Conservation (phyloP, 129 eudicot species). For the Cynara cardunculus region DNA sequence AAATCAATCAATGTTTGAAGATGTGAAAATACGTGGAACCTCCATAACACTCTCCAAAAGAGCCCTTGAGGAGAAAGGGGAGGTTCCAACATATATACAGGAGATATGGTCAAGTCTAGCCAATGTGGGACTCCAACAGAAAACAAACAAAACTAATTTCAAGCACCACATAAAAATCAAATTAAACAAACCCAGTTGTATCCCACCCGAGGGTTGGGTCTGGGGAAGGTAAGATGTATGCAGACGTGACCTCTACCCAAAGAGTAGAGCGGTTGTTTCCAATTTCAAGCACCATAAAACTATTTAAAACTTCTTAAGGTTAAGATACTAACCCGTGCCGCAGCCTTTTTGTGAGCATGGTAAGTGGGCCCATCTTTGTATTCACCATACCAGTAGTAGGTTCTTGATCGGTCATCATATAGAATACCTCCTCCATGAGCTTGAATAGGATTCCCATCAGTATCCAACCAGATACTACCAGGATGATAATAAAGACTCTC, state of each 20-base stretch:
- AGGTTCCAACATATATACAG: too few relatives aligned
- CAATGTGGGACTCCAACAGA: too few relatives aligned
- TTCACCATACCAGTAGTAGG: slow-evolving; percentile 95
- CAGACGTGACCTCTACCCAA: background rate
- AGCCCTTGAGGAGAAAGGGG: too few relatives aligned
- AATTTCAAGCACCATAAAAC: background rate
- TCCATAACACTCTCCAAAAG: too few relatives aligned
- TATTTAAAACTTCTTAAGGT: background rate
- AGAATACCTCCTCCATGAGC: slow-evolving; percentile 98
- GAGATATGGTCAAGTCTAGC: too few relatives aligned
- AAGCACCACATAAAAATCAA: background rate
- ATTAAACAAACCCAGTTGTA: background rate
- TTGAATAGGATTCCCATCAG: slow-evolving; percentile 94
- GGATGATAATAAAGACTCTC: slow-evolving; percentile 77
- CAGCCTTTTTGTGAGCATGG: slow-evolving; percentile 82
- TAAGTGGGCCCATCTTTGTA: slow-evolving; percentile 96
- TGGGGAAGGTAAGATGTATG: background rate
- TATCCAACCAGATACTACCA: slow-evolving; percentile 94
- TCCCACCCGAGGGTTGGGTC: background rate
- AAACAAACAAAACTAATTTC: too few relatives aligned
- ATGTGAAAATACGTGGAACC: too few relatives aligned
- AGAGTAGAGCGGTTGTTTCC: background rate
- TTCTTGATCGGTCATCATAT: slow-evolving; percentile 59
- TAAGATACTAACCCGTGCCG: slow-evolving; percentile 76
- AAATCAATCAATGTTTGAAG: too few relatives aligned